Evolutionary conservation across 2,329 filamentous ascomycete genomes (phyloP), one percentile per base, ranked within the genome.

Genomic region (Colletotrichum tropicale): DNA sequence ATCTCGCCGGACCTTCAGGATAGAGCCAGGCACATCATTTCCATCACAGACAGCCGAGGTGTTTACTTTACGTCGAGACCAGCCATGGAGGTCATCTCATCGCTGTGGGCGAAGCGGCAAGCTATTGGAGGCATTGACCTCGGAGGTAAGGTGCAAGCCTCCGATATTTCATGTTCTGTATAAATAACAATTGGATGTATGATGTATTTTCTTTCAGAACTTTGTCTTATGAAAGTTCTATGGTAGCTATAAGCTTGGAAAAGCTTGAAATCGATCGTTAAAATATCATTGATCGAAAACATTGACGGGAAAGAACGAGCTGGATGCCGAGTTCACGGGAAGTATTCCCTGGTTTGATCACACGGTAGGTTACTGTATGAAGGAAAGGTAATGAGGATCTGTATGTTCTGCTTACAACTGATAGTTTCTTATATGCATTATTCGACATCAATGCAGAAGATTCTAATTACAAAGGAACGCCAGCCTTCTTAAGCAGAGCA

Each of bases 401-500:
- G 43, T 52, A 9, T n/a, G 38, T 13, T 52, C 16, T 52, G 43
- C 10, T n/a, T 52, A 52, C 6, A 21, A 21, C n/a, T 13, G n/a
- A 21, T 52, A 3, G 3, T 52, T 52, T 13, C n/a, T 7, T 12
- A 21, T 21, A 4, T n/a, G 2, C n/a, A 21, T 52, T 6, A 13
- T 21, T 21, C 2, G 43, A 21, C n/a, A 13, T n/a, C 6, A 52
- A 21, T 52, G n/a, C 12, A 52, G n/a, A 13, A 13, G 12, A 21
- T 52, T 21, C 10, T 21, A 21, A 13, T 52, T 8, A 52, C 12
- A 52, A 21, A 21, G 43, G 43, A 4, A 87, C 81, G 21, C 85
- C 86, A 30, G 86, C 86, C 77, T 83, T 78, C 75, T 83, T 80
- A 21, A 89, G 76, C 38, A 86, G 60, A 15, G 74, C 76, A 72